Base-by-base conservation (phyloP, 805 yeast genomes). In the Pichia phayaonensis region DNA sequence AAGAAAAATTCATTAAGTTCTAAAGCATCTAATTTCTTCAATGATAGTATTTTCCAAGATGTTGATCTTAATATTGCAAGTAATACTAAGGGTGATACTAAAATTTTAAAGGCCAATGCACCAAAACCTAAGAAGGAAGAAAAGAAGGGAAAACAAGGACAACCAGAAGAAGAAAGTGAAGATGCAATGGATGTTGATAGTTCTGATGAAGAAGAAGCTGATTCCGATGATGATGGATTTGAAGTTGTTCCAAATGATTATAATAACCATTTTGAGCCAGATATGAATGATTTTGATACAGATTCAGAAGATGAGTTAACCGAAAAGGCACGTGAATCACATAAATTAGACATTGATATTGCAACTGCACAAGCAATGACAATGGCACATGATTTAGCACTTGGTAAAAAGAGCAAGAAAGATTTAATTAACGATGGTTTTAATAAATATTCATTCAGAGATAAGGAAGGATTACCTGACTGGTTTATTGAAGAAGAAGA, bases 361-460 rank as follows among this genome's bases (percentile, higher is more conserved):
- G 95, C 94, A 20, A 90, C 97, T 2, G 95, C 86, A 1, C 95
- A 90, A 65, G 97, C 97, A 6, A 94, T 94, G 99, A 94, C 99
- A 0, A 72, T 94, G 60, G 99, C 99, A 0, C 99, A 94, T 64
- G 90, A 94, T 68, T 75, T 94, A 40, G 99, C 98, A 0, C 68
- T 89, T 24, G 97, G 97, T 11, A 90, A 88, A 61, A 86, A 76
- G 72, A 80, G 83, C 46, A 90, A 84, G 64, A 84, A 87, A 59
- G 96, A 90, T 61, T 72, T 92, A 50, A 72, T 88, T n/a, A 89
- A 90, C 61, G 97, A 94, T 61, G 97, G 97, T 40, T 87, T 86
- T 68, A 89, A 92, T 68, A 83, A 88, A 67, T 87, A 89, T 58
- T 81, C 98, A 2, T 92, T 94, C 76, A 79, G 97, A 59, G 98